phyloP scores from a whole-genome alignment of 1,284 basidiomycete species.

The Exobasidium rhododendri region DNA sequence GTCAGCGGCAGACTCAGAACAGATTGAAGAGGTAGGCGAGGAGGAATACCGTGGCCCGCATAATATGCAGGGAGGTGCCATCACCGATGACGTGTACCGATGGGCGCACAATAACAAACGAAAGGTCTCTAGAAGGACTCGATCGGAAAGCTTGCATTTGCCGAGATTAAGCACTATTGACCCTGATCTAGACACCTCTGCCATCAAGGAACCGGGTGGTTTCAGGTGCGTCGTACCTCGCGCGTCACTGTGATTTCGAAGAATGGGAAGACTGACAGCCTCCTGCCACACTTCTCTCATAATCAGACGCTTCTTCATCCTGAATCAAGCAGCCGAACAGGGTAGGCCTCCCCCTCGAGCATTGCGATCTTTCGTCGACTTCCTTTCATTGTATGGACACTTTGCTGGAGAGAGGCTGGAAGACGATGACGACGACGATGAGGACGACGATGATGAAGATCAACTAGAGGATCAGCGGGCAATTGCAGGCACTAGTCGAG shows the following conservation, averaged over 20 bases:
- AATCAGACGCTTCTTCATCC: conserved; percentile 38
- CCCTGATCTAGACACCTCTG: conserved; percentile 38
- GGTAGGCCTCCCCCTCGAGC: conserved; percentile 46
- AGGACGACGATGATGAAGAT: conserved; percentile 31
- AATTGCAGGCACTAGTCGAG: conserved; percentile 26
- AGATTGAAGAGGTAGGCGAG: conserved; percentile 9
- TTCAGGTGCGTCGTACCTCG: conserved; percentile 33
- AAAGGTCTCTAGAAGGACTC: conserved; percentile 26
- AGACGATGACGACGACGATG: conserved; percentile 38
- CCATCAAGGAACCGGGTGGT: conserved; percentile 50
- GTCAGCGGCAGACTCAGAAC: conserved; percentile 16
- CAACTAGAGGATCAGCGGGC: conserved; percentile 19
- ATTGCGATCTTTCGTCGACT: conserved; percentile 52
- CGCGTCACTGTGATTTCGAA: neutral
- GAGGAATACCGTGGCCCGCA: conserved; percentile 42
- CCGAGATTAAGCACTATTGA: conserved; percentile 47
- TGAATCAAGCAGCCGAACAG: conserved; percentile 42
- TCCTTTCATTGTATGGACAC: conserved; percentile 51
- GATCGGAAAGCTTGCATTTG: conserved; percentile 47
- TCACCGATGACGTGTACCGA: conserved; percentile 52
- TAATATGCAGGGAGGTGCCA: conserved; percentile 49
- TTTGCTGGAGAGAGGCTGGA: conserved; percentile 51
- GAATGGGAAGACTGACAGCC: neutral
- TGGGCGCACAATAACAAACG: conserved; percentile 52
- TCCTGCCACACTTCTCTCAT: too few relatives aligned